Conservation (phyloP, 805 yeast species). For the Ogataea chonburiensis region DNA sequence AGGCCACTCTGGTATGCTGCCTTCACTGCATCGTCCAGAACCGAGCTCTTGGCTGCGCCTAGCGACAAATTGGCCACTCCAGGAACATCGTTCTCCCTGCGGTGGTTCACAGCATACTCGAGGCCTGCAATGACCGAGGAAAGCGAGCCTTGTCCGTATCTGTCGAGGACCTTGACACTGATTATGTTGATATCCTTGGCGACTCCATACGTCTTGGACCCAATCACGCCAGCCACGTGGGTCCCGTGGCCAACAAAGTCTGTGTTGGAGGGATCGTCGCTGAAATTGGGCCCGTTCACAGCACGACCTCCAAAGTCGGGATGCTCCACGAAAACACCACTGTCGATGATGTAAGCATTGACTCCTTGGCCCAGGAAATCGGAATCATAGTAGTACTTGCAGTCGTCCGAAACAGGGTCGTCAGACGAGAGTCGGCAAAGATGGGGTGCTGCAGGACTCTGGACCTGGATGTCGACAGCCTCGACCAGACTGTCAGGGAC, state of each 20-base stretch:
- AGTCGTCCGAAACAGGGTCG: slow-evolving; percentile 29
- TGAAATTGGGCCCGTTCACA: slow-evolving; percentile 56
- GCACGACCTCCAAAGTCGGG: slow-evolving; percentile 69
- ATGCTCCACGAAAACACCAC: slow-evolving; percentile 67
- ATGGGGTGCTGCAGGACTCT: slow-evolving; percentile 47
- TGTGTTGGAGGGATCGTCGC: slow-evolving; percentile 53
- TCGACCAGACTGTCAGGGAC: slow-evolving; percentile 63
- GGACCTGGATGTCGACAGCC: slow-evolving; percentile 49
- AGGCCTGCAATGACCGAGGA: slow-evolving; percentile 64
- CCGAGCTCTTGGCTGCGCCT: slow-evolving; percentile 67
- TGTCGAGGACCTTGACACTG: slow-evolving; percentile 73
- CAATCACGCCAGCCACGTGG: slow-evolving; percentile 88
- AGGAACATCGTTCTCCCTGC: slow-evolving; percentile 33
- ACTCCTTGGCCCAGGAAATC: slow-evolving; percentile 55
- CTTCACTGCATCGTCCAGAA: slow-evolving; percentile 71
- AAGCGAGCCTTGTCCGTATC: slow-evolving; percentile 67
- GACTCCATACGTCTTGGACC: slow-evolving; percentile 77
- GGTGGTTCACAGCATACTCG: slow-evolving; percentile 65
- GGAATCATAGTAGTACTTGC: slow-evolving; percentile 49
- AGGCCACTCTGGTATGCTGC: slow-evolving; percentile 76
- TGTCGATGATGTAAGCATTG: slow-evolving; percentile 76
- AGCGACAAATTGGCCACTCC: slow-evolving; percentile 80
- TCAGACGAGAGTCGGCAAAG: slow-evolving; percentile 61
- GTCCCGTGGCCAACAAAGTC: slow-evolving; percentile 90
- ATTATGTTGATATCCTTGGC: slow-evolving; percentile 66